phyloP scores from a whole-genome alignment of 768 basidiomycete genomes.

The Megacollybia marginata region DNA sequence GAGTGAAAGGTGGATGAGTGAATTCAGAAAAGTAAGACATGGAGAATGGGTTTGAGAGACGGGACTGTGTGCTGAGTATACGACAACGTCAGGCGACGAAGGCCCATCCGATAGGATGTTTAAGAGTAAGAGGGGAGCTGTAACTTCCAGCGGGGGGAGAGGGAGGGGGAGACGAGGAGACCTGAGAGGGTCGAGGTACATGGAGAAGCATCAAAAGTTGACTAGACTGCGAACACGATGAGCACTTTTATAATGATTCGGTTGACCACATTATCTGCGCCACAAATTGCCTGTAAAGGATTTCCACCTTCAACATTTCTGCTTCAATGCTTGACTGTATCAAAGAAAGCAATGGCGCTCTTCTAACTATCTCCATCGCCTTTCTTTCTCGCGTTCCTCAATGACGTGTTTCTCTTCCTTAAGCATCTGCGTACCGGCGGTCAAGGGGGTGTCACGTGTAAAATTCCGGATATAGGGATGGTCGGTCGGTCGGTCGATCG shows the following conservation, averaged over 20 bases:
- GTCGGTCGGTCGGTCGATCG: no score
- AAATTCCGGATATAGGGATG: no score
- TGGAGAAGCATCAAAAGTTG: slow-evolving; percentile 43
- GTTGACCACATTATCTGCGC: slow-evolving; percentile 62
- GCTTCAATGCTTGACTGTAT: slow-evolving; percentile 19
- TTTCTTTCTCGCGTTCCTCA: slow-evolving; percentile 66
- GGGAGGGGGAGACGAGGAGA: slow-evolving; percentile 76
- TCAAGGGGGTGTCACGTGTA: no score
- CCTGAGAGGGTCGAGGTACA: slow-evolving; percentile 74
- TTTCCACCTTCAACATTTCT: slow-evolving; percentile 72
- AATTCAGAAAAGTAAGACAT: slow-evolving; percentile 80
- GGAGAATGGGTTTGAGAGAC: slow-evolving; percentile 85
- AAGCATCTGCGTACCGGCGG: slow-evolving; percentile 62
- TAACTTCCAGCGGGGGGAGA: slow-evolving; percentile 61
- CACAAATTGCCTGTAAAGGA: slow-evolving; percentile 82
- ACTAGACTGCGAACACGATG: not conserved
- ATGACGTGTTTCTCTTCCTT: slow-evolving; percentile 80
- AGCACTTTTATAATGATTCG: slow-evolving; percentile 60
- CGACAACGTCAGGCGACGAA: slow-evolving; percentile 76
- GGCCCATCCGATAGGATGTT: slow-evolving; percentile 88
- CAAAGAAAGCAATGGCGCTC: slow-evolving; percentile 21
- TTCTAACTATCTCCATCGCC: slow-evolving; percentile 58
- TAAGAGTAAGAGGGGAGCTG: slow-evolving; percentile 90
- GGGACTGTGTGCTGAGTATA: slow-evolving; percentile 86
- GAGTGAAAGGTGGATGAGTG: slow-evolving; percentile 76